Base-by-base conservation (phyloP, 2,329 filamentous ascomycete genomes). In the Fusarium guadeloupense region DNA sequence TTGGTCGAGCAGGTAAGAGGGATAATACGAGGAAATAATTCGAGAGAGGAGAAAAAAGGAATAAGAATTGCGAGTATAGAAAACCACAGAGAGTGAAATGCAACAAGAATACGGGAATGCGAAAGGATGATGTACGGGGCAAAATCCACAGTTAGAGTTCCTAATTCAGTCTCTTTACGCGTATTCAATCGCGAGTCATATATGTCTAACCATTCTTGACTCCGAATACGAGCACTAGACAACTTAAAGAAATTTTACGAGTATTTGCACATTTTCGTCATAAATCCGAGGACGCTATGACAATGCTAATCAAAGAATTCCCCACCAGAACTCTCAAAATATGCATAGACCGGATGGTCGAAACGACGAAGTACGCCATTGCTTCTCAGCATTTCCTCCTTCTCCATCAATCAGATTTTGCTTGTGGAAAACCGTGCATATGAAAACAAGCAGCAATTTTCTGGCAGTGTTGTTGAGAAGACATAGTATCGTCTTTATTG, bases 1-100 rank as follows among this genome's bases (percentile, higher is more conserved):
- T 14, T 26, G 5, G 8, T 14, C 13, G 13, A 30, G 6, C 5
- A 14, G 5, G 6, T 14, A n/a, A 6, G 14, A 6, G 10, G 1
- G 19, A 2, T 7, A 42, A 43, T 47, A 31, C 53, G 39, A 30
- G 46, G 20, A 52, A 44, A n/a, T 5, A 4, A 2, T 0, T 35
- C 13, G 30, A 19, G n/a, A n/a, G n/a, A 31, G 12, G 6, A 7
- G 31, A 8, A 23, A 6, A 23, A 14, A 9, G n/a, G 14, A 28
- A 4, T 6, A 8, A 10, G 2, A n/a, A 30, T 17, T 41, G 45
- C 50, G 44, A 54, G 44, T 48, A 54, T 50, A 42, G 42, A 35
- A 45, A 26, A 8, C 23, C 5, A 19, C 8, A 21, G 20, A 8
- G 31, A 52, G 26, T 13, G 4, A 25, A 31, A n/a, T 13, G 20